Conservation (phyloP, 139 green algal genomes). For the Edaphochlamys debaryana region DNA sequence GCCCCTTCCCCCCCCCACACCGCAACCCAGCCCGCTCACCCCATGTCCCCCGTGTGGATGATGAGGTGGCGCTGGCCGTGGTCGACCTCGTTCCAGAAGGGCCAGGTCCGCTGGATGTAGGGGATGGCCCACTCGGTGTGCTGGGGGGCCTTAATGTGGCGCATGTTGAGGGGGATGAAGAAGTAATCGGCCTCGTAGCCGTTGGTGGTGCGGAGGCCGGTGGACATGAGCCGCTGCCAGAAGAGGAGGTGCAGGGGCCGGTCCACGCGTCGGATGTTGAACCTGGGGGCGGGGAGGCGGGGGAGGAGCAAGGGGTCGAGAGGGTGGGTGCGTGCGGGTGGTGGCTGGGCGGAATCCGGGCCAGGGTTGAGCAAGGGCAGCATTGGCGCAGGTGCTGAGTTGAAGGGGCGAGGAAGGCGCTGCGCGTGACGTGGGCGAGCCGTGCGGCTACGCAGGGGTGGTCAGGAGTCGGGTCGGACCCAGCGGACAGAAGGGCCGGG, state of each 20-base stretch:
- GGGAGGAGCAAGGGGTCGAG: too few species aligned
- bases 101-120: constrained; percentile 41
- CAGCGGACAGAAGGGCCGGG: too few species aligned
- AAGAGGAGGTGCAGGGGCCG: constrained; percentile 48
- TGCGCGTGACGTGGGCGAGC: too few species aligned
- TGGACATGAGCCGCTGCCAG: constrained; percentile 52
- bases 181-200: constrained; percentile 45
- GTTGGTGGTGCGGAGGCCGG: constrained; percentile 40
- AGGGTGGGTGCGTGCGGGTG: too few species aligned
- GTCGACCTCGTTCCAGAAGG: constrained; percentile 9
- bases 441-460: too few species aligned
- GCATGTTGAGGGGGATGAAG: constrained; percentile 52
- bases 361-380: too few species aligned
- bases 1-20: too few species aligned
- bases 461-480: too few species aligned
- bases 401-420: too few species aligned
- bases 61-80: constrained; percentile 35
- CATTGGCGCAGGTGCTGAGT: too few species aligned
- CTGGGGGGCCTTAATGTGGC: not conserved
- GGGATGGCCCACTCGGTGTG: constrained; percentile 1
- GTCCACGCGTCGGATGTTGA: constrained; percentile 49
- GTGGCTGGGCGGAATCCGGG: too few species aligned
- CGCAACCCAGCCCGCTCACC: too few species aligned
- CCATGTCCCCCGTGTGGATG: constrained; percentile 47
- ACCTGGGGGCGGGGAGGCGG: constrained; percentile 15